A percentile compares a stretch with the other conserved stretches of the same genome.
Conservation (phyloP, 2,329 filamentous ascomycete species). For the Aspergillus sojae region DNA sequence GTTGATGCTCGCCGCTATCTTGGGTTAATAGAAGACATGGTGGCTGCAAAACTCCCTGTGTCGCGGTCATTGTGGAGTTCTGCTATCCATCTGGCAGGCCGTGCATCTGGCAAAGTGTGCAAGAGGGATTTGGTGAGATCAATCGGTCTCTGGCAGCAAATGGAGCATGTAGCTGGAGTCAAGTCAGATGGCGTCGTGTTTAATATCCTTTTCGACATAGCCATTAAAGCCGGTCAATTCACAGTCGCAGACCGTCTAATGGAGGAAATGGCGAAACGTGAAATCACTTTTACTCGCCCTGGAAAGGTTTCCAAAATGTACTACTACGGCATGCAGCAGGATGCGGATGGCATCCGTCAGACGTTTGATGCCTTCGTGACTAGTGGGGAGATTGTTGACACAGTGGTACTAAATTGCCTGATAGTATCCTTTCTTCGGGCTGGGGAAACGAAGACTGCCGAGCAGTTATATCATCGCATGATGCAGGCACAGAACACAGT, state of each 20-base stretch:
- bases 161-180: constrained; percentile 74
- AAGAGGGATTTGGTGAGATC: constrained; percentile 67
- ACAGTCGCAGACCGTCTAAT: constrained; percentile 81
- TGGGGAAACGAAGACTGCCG: constrained; percentile 74
- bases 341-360: constrained; percentile 72
- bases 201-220: constrained; percentile 87
- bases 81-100: constrained; percentile 76
- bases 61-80: constrained; percentile 76
- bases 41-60: constrained; percentile 70
- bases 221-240: constrained; percentile 83
- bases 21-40: constrained; percentile 80
- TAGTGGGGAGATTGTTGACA: constrained; percentile 85
- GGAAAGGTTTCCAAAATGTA: constrained; percentile 82
- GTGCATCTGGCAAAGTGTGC: constrained; percentile 64
- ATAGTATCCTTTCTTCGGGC: constrained; percentile 76
- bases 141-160: constrained; percentile 81
- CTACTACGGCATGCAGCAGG: constrained; percentile 74
- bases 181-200: constrained; percentile 78
- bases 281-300: constrained; percentile 71
- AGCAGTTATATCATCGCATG: constrained; percentile 84
- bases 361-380: constrained; percentile 84
- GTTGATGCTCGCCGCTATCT: constrained; percentile 76
- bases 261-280: constrained; percentile 74
- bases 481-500: constrained; percentile 58
- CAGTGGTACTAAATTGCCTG: constrained; percentile 81